phyloP scores from a whole-genome alignment of 805 yeast species.

The Scheffersomyces stipitis region DNA sequence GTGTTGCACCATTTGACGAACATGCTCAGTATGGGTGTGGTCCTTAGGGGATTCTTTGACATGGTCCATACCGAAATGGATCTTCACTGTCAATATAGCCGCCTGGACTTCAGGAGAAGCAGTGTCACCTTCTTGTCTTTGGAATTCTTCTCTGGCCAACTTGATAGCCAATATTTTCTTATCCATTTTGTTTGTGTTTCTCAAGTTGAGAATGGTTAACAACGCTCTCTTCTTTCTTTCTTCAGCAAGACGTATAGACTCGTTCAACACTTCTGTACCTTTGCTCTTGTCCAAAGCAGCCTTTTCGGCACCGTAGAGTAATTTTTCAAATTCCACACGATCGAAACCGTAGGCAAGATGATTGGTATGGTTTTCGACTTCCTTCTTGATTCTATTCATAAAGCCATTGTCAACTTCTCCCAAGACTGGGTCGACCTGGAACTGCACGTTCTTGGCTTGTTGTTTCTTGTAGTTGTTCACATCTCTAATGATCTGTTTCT shows the following conservation, averaged over 20 bases:
- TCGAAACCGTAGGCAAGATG: conserved; percentile 57
- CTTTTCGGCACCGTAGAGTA: conserved; percentile 75
- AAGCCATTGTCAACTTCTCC: conserved; percentile 71
- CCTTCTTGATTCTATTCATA: conserved; percentile 63
- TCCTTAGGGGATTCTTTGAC: conserved; percentile 70
- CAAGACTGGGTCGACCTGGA: conserved; percentile 75
- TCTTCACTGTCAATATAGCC: conserved; percentile 79
- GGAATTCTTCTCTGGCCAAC: conserved; percentile 77
- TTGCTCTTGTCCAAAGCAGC: conserved; percentile 44
- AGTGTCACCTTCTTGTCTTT: conserved; percentile 83
- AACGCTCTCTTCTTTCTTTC: conserved; percentile 67
- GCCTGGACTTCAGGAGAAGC: conserved; percentile 97
- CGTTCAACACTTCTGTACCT: conserved; percentile 30
- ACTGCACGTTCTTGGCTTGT: conserved; percentile 28
- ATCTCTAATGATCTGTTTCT: conserved; percentile 40
- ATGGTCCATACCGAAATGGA: conserved; percentile 76
- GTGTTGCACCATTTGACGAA: conserved; percentile 83
- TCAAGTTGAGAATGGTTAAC: conserved; percentile 68
- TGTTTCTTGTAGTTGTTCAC: conserved; percentile 43
- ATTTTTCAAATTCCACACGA: conserved; percentile 66
- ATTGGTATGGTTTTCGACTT: conserved; percentile 62
- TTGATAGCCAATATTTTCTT: conserved; percentile 55
- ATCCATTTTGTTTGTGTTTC: conserved; percentile 64
- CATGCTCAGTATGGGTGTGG: conserved; percentile 60
- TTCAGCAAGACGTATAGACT: conserved; percentile 32